Evolutionary conservation across 108 stramenopile species (phyloP).

Genomic region (Ochromonas danica): DNA sequence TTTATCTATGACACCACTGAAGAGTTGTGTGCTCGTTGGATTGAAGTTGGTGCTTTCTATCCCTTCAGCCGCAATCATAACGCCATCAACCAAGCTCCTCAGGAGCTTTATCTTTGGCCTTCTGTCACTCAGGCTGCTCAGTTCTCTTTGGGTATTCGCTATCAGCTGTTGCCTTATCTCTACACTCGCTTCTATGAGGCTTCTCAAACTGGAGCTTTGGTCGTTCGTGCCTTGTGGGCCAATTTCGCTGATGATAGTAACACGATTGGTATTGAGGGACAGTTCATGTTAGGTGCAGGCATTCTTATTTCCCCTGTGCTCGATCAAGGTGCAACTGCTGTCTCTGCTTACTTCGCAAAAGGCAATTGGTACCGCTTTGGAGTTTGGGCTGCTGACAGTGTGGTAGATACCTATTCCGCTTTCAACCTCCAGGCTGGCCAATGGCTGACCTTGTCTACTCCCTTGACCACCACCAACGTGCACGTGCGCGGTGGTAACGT

Average conservation of each 20-base stretch:
- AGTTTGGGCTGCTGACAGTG: background rate
- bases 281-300: conserved; percentile 41
- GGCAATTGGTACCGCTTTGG: conserved; percentile 31
- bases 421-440: no score
- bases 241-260: conserved; percentile 29
- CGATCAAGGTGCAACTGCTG: conserved; percentile 36
- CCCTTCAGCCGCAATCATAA: conserved; percentile 49
- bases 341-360: conserved; percentile 43
- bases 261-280: conserved; percentile 1
- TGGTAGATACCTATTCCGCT: conserved; percentile 4
- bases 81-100: conserved; percentile 8
- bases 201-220: background rate
- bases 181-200: conserved; percentile 45
- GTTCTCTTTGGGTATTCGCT: conserved; percentile 33
- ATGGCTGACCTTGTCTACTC: background rate
- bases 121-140: conserved; percentile 1
- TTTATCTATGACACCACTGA: conserved; percentile 43
- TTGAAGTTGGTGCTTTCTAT: conserved; percentile 40
- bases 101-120: conserved; percentile 42
- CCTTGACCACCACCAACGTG: conserved; percentile 31
- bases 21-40: conserved; percentile 52
- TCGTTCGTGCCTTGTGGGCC: conserved; percentile 35
- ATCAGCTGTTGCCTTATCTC: conserved; percentile 41
- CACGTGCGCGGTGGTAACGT: conserved; percentile 24
- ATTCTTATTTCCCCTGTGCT: conserved; percentile 42